Percentiles rank a stretch among this genome's conserved stretches.
phyloP scores from a whole-genome alignment of 176 grass and related monocot species.

The Chrysopogon serrulatus region DNA sequence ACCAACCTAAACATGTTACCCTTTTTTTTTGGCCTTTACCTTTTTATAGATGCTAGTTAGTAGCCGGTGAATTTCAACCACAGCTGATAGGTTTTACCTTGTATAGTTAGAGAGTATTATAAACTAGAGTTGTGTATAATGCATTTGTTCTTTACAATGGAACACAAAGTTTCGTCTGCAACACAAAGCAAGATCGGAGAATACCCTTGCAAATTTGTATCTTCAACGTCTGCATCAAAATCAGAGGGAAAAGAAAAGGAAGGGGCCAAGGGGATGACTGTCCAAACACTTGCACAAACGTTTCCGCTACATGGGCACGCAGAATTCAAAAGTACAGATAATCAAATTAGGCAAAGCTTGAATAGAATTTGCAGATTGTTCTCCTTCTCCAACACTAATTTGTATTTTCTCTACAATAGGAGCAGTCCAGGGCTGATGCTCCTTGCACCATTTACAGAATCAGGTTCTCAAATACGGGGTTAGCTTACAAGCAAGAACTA shows the following conservation, averaged over 20 bases:
- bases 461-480: slow-evolving; percentile 22
- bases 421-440: neutral
- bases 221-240: neutral
- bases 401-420: slow-evolving; percentile 18
- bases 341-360: neutral
- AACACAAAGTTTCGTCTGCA: neutral
- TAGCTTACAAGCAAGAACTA: slow-evolving; percentile 8
- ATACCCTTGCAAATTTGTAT: neutral
- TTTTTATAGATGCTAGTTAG: neutral
- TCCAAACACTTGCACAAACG: neutral
- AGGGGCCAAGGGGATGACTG: neutral
- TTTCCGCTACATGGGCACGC: too few relatives aligned
- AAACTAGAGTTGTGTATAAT: slow-evolving; percentile 29
- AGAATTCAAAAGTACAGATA: neutral
- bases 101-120: slow-evolving; percentile 24
- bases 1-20: slow-evolving; percentile 3
- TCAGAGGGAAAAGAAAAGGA: neutral
- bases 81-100: slow-evolving; percentile 26
- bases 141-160: slow-evolving; percentile 20
- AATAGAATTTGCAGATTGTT: slow-evolving; percentile 20
- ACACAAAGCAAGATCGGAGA: neutral
- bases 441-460: slow-evolving; percentile 22
- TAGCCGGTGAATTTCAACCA: slow-evolving; percentile 7
- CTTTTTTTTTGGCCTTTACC: neutral
- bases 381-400: slow-evolving; percentile 24